phyloP scores from a whole-genome alignment of 2,329 filamentous ascomycete genomes.

The Colletotrichum endophyticum region DNA sequence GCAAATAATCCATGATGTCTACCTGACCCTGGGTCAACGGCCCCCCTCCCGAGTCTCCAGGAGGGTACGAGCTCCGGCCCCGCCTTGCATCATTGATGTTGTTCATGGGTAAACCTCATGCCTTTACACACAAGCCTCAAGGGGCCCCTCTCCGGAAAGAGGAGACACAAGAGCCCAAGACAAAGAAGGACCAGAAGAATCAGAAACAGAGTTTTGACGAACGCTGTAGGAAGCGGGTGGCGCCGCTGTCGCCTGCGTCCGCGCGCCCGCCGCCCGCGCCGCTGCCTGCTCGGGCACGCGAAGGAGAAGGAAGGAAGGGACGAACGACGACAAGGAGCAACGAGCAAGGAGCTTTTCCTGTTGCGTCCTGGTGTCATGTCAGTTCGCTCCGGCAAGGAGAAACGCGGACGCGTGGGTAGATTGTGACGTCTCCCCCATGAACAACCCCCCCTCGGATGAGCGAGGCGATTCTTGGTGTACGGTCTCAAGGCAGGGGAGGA shows the following conservation, averaged over 20 bases:
- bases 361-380: neutral
- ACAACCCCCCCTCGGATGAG: neutral
- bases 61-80: neutral
- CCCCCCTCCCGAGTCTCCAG: neutral
- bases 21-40: neutral
- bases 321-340: neutral
- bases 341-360: neutral
- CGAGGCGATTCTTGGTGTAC: neutral
- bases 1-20: neutral
- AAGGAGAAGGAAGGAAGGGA: neutral
- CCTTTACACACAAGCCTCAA: neutral
- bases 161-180: neutral
- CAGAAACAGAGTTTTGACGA: neutral
- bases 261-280: neutral
- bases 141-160: neutral
- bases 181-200: neutral
- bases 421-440: neutral
- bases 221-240: neutral
- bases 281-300: neutral
- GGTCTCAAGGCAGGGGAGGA: neutral
- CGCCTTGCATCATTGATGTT: neutral
- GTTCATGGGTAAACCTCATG: neutral
- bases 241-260: constrained; percentile 3
- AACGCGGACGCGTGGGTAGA: neutral
- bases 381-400: neutral